These are phyloP conservation scores for Penicillium turbatum DNA, from an alignment of 495 filamentous ascomycete species.

Conservation along the genomic window DNA sequence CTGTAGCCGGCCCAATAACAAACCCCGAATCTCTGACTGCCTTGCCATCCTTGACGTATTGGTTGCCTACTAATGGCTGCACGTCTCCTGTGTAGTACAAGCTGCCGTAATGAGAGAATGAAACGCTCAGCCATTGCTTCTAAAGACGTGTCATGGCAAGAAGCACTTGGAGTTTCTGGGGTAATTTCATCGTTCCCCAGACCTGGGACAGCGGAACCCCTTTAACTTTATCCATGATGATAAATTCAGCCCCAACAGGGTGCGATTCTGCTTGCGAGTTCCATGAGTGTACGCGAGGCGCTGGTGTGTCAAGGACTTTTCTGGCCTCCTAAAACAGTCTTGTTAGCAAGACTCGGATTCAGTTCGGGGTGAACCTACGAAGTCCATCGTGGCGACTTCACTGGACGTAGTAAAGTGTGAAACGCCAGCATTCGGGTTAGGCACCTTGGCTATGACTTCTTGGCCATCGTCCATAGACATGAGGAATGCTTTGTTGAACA, in stretches of 20 bases:
- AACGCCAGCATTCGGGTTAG: conserved; percentile 35
- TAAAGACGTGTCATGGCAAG: not conserved
- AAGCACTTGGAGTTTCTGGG: not conserved
- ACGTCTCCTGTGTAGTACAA: not conserved
- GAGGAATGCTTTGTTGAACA: conserved; percentile 40
- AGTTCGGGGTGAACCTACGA: conserved; percentile 23
- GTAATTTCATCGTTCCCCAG: not conserved
- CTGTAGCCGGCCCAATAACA: conserved; percentile 31
- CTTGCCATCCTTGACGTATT: conserved; percentile 6
- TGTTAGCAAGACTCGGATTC: not conserved
- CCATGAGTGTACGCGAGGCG: not conserved
- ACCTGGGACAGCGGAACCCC: not conserved
- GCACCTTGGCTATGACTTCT: conserved; percentile 35
- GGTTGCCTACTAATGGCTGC: not conserved
- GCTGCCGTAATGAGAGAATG: not conserved
- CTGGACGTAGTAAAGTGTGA: conserved; percentile 32
- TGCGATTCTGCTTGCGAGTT: not conserved
- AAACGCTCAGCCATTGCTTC: not conserved
- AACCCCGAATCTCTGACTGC: conserved; percentile 25
- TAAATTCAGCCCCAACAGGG: not conserved
- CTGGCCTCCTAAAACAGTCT: not conserved
- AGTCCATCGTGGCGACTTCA: conserved; percentile 43
- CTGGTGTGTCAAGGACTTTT: not conserved
- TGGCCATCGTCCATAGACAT: conserved; percentile 41
- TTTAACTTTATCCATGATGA: not conserved